Base-by-base conservation (phyloP, 345 rosid species). In the Streptanthus diversifolius region DNA sequence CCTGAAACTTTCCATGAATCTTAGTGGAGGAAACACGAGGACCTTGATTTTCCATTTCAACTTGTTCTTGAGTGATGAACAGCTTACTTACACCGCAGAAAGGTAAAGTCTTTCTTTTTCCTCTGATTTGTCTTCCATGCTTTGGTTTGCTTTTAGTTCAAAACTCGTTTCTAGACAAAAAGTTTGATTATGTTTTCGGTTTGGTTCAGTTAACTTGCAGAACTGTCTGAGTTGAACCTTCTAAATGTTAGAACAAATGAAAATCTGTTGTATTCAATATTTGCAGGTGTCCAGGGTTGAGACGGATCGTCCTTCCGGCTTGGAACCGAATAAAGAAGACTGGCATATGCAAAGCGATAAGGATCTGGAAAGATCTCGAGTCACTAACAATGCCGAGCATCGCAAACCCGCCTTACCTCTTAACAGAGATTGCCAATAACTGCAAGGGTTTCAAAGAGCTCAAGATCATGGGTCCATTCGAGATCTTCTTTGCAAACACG, bases 381-480 rank as follows among this genome's bases (percentile, higher is more conserved):
- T 93, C 97, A 44, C 52, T 93, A 43, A 93, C 98, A 48, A 91
- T 93, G 96, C 97, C 97, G 0, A 88, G 91, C 85, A 87, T 91
- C 37, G 86, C 82, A 19, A 80, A 82, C 67, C 89, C 92, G 29
- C 84, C 82, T 21, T 84, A 79, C 66, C 85, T 93, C 55, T 74
- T 90, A 63, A 85, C 81, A 69, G 96, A 87, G 77, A 93, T 93
- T 15, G 84, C 89, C 53, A 81, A 70, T 33, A 85, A 84, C 77
- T 93, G 98, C 86, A 71, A 66, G 41, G 67, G 67, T 0, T 37
- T 68, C 30, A 65, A 80, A 19, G 88, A 82, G 78, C 96, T 90
- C 37, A 90, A 93, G 79, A 73, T 91, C 80, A 91, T 87, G 96
- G 96, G 97, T 9, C 88, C 88, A 7, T 85, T 87, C 22, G 91